These are phyloP conservation scores for Agaricales sp. DNA, from an alignment of 1,284 basidiomycete species.

Conservation along the genomic window DNA sequence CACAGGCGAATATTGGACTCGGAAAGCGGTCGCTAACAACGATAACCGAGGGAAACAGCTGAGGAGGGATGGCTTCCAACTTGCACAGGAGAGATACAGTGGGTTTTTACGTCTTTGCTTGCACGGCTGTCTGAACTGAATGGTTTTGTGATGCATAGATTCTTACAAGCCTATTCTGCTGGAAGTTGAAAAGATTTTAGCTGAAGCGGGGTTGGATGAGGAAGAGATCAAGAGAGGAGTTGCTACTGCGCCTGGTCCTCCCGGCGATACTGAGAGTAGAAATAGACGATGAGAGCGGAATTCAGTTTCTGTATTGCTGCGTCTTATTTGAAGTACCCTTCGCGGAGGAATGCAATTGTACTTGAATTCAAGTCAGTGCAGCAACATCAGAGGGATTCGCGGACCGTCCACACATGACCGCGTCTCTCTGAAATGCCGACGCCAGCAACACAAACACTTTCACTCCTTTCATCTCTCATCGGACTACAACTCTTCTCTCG, in stretches of 20 bases:
- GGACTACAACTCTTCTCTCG: slow-evolving; percentile 81
- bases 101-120: slow-evolving; percentile 12
- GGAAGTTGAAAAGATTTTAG: slow-evolving; percentile 79
- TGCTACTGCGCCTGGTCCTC: neutral
- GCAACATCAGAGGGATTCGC: no score
- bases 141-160: slow-evolving; percentile 27
- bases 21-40: slow-evolving; percentile 52
- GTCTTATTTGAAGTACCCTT: no score
- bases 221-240: slow-evolving; percentile 58
- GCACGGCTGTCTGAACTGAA: slow-evolving; percentile 9
- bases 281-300: neutral
- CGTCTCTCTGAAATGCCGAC: no score
- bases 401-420: no score
- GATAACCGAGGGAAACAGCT: slow-evolving; percentile 75
- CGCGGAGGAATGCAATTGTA: no score
- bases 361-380: no score
- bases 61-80: slow-evolving; percentile 68
- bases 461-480: slow-evolving; percentile 54
- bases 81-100: slow-evolving; percentile 64
- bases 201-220: slow-evolving; percentile 81
- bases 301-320: no score
- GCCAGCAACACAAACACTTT: no score
- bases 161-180: slow-evolving; percentile 71
- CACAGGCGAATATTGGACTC: slow-evolving; percentile 74
- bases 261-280: neutral